Conservation (phyloP, 2,329 filamentous ascomycete genomes). For the Cladosporium colombiae region DNA sequence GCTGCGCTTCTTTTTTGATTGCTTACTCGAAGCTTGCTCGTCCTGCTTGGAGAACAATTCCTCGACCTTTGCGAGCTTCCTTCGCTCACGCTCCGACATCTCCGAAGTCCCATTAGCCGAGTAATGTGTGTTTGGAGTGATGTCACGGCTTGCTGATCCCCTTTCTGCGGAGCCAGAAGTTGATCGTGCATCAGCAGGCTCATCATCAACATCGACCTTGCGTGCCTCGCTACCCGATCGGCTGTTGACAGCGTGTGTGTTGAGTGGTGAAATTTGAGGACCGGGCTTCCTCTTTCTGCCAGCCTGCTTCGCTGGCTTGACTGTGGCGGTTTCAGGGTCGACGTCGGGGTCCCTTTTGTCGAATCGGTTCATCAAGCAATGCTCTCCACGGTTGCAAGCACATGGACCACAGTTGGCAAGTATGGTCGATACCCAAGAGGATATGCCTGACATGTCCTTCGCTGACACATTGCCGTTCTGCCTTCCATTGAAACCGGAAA, state of each 20-base stretch:
- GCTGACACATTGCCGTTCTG: conserved; percentile 25
- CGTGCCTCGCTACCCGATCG: conserved; percentile 61
- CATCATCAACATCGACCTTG: conserved; percentile 53
- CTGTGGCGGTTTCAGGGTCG: conserved; percentile 27
- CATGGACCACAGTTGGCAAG: conserved; percentile 79
- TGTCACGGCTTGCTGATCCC: conserved; percentile 61
- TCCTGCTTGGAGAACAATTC: conserved; percentile 63
- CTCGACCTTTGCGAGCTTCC: conserved; percentile 64
- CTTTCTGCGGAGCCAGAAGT: conserved; percentile 58
- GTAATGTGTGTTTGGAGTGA: conserved; percentile 59
- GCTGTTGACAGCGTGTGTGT: conserved; percentile 57
- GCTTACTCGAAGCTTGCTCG: conserved; percentile 53
- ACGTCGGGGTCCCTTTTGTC: conserved; percentile 32
- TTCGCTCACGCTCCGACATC: conserved; percentile 62
- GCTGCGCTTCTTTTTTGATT: conserved; percentile 57
- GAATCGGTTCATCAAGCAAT: conserved; percentile 39
- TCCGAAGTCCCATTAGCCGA: conserved; percentile 53
- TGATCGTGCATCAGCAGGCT: conserved; percentile 60
- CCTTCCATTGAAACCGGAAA: conserved; percentile 27
- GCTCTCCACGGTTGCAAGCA: conserved; percentile 60
- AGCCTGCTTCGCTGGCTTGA: conserved; percentile 44
- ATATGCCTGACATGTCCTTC: conserved; percentile 27
- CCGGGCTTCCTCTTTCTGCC: conserved; percentile 52
- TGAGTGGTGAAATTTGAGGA: conserved; percentile 55
- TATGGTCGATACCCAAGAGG: conserved; percentile 64